Conservation (phyloP, 192 early-diverging fungal genomes). For the Backusella sp. region DNA sequence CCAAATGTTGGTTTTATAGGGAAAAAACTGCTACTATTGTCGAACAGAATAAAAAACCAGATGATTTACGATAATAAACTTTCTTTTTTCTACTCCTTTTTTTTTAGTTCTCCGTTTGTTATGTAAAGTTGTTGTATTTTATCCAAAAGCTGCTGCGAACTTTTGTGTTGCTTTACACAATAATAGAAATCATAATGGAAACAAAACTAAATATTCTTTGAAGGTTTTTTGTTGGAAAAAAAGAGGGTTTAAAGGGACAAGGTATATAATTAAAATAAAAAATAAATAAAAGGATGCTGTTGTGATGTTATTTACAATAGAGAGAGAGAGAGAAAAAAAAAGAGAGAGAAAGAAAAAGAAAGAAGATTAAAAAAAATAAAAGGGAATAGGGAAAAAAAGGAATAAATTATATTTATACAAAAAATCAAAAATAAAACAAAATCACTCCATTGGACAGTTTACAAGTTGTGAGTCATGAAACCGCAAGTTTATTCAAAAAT, state of each 20-base stretch:
- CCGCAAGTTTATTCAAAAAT: neutral
- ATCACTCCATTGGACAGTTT: neutral
- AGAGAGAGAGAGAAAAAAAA: neutral
- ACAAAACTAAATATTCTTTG: neutral
- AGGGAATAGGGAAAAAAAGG: neutral
- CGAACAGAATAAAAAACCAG: neutral
- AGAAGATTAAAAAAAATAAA: neutral
- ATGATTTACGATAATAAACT: neutral
- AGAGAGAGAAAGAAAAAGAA: neutral
- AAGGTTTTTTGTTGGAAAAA: neutral
- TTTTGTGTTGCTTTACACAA: neutral
- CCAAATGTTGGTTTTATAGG: no score
- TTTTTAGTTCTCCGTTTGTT: neutral
- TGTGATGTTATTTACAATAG: neutral
- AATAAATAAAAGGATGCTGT: neutral
- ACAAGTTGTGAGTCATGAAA: conserved; percentile 6
- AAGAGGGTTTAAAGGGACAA: conserved; percentile 1
- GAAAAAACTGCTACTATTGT: neutral
- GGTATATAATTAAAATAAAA: neutral
- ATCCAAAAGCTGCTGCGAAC: neutral
- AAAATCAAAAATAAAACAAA: neutral
- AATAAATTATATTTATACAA: neutral
- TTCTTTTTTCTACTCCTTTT: neutral
- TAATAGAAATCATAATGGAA: neutral
- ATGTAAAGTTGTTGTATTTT: neutral